These are phyloP conservation scores for Neofusicoccum ribis DNA, from an alignment of 2,329 filamentous ascomycete species.

Conservation along the genomic window DNA sequence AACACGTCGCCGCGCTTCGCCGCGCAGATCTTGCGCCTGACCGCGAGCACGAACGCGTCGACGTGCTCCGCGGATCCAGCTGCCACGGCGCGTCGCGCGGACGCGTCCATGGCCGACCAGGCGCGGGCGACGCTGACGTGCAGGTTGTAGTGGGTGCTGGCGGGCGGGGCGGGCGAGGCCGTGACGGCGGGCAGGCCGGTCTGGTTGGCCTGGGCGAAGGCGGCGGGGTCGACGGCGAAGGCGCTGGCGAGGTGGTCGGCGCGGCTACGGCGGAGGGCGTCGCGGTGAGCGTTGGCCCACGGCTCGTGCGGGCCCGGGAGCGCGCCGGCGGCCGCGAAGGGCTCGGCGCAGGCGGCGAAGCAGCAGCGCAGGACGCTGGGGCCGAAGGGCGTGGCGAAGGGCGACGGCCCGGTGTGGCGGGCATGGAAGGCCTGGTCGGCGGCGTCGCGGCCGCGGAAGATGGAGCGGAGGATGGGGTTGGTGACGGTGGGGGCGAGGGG, in stretches of 20 bases:
- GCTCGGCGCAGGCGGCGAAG: not conserved
- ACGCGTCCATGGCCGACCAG: conserved; percentile 24
- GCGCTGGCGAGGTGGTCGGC: conserved; percentile 25
- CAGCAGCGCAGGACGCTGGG: conserved; percentile 12
- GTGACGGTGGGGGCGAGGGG: conserved; percentile 23
- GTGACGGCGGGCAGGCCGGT: conserved; percentile 33
- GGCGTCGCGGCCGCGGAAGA: conserved; percentile 26
- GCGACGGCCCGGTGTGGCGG: conserved; percentile 18
- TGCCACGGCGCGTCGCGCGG: not conserved
- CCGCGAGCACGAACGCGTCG: conserved; percentile 24
- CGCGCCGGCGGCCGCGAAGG: not conserved
- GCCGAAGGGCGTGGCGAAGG: conserved; percentile 26
- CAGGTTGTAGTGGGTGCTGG: conserved; percentile 29
- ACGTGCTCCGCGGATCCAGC: not conserved
- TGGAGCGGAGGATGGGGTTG: conserved; percentile 27
- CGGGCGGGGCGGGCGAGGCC: conserved; percentile 24
- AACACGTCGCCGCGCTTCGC: conserved; percentile 30
- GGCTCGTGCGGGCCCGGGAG: not conserved
- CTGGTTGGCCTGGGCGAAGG: conserved; percentile 23
- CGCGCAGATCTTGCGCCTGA: conserved; percentile 25
- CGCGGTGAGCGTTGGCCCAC: not conserved
- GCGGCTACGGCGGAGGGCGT: conserved; percentile 24
- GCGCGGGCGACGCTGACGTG: conserved; percentile 31
- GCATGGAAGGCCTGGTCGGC: conserved; percentile 18
- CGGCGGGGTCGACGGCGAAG: not conserved